Percentiles rank a stretch among this genome's conserved stretches.
phyloP scores from a whole-genome alignment of 202 grass and related monocot species.

The Saccharum hybrid region DNA sequence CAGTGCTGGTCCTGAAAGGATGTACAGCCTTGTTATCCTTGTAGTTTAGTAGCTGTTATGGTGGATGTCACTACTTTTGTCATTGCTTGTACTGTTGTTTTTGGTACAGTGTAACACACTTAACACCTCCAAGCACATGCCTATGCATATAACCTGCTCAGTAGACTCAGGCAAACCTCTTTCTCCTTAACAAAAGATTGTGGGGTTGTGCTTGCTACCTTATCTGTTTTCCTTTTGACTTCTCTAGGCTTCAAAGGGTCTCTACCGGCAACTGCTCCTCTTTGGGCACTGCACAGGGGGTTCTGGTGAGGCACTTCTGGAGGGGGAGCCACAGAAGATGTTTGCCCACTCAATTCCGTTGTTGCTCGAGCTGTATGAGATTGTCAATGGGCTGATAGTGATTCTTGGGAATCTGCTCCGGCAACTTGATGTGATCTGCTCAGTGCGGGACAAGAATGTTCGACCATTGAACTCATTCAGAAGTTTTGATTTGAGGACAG shows the following conservation, averaged over 20 bases:
- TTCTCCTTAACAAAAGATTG: background rate
- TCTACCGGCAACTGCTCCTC: slow-evolving; percentile 61
- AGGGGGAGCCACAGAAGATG: slow-evolving; percentile 75
- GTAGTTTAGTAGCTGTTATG: background rate
- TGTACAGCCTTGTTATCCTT: slow-evolving; percentile 7
- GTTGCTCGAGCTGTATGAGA: slow-evolving; percentile 67
- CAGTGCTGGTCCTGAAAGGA: slow-evolving; percentile 13
- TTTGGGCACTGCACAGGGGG: slow-evolving; percentile 54
- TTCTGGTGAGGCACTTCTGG: slow-evolving; percentile 61
- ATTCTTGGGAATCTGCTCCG: slow-evolving; percentile 70
- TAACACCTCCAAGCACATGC: slow-evolving; percentile 15
- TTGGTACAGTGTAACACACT: background rate
- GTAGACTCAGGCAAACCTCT: background rate
- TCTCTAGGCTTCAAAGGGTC: slow-evolving; percentile 56
- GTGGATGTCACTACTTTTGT: background rate
- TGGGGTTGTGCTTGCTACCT: background rate
- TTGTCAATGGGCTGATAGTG: slow-evolving; percentile 46
- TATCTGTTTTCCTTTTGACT: slow-evolving; percentile 34
- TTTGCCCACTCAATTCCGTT: slow-evolving; percentile 63
- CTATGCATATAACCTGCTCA: slow-evolving; percentile 1
- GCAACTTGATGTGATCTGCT: slow-evolving; percentile 69
- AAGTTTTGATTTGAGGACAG: slow-evolving; percentile 59
- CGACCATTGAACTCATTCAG: slow-evolving; percentile 75
- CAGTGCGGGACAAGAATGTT: slow-evolving; percentile 62
- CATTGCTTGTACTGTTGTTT: background rate